A percentile compares a stretch with the other conserved stretches of the same genome.
phyloP scores from a whole-genome alignment of 176 grass and related monocot species.

The Oryza meridionalis region DNA sequence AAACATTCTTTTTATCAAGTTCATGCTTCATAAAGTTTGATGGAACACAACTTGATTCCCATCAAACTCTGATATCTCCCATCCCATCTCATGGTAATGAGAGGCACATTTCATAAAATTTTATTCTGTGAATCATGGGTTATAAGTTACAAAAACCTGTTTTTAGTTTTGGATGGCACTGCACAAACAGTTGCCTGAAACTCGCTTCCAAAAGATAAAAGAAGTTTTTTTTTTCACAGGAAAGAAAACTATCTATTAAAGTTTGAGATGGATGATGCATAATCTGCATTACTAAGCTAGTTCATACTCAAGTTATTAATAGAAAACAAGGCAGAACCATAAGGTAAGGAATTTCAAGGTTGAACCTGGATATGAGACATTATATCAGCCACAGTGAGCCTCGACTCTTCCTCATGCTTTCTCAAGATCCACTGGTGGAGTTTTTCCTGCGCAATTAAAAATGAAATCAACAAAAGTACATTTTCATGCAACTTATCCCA shows the following conservation, averaged over 20 bases:
- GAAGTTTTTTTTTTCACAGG: background rate
- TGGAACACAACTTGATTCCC: slow-evolving; percentile 22
- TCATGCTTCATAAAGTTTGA: slow-evolving; percentile 30
- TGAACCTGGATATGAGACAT: slow-evolving; percentile 81
- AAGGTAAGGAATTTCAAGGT: slow-evolving; percentile 6
- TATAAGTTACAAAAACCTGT: slow-evolving; percentile 1
- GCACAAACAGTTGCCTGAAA: background rate
- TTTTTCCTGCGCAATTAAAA: slow-evolving; percentile 68
- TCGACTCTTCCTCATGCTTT: slow-evolving; percentile 67
- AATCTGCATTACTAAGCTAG: background rate
- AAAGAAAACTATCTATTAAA: background rate
- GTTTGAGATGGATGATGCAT: background rate
- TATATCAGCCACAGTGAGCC: slow-evolving; percentile 75
- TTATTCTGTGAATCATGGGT: background rate
- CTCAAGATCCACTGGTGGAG: slow-evolving; percentile 91
- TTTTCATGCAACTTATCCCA: slow-evolving; percentile 9
- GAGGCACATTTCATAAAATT: background rate
- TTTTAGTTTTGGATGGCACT: background rate
- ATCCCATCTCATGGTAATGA: background rate
- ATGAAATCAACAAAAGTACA: slow-evolving; percentile 29
- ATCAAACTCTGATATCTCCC: background rate
- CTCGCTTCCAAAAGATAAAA: slow-evolving; percentile 12
- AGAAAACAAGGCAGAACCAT: background rate
- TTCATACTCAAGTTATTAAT: slow-evolving; percentile 21
- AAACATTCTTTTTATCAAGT: background rate